Percentiles rank a stretch among this genome's conserved stretches.
Conservation (phyloP, 768 basidiomycete species). For the Lactarius deliciosus region DNA sequence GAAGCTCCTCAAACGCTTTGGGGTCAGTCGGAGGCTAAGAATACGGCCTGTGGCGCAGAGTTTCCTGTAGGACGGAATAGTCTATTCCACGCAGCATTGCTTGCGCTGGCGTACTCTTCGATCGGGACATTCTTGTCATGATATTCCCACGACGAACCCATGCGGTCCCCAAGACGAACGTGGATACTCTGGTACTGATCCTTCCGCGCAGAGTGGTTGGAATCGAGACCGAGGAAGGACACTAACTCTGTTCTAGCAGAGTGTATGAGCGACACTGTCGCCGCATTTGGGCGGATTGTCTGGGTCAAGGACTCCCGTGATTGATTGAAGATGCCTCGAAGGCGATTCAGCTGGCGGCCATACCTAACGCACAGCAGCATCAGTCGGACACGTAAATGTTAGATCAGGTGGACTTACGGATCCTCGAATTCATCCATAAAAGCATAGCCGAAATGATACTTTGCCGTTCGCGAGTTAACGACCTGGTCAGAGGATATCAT, state of each 20-base stretch:
- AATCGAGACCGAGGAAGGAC: conserved; percentile 31
- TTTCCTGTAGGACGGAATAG: conserved; percentile 34
- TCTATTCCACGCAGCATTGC: conserved; percentile 42
- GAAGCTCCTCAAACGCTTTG: conserved; percentile 44
- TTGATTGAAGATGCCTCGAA: conserved; percentile 52
- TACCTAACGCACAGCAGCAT: conserved; percentile 42
- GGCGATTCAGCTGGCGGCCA: conserved; percentile 52
- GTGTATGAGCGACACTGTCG: conserved; percentile 48
- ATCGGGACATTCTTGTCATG: conserved; percentile 49
- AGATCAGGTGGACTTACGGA: conserved; percentile 45
- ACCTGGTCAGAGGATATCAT: conserved; percentile 41
- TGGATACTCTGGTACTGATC: conserved; percentile 55
- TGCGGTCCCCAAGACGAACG: conserved; percentile 61
- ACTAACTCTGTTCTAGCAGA: conserved; percentile 49
- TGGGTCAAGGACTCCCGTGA: conserved; percentile 48
- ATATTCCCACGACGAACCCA: conserved; percentile 46
- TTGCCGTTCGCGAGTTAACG: conserved; percentile 62
- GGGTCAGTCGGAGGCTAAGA: conserved; percentile 65
- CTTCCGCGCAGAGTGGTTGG: neutral
- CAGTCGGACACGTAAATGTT: neutral
- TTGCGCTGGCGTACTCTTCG: conserved; percentile 47
- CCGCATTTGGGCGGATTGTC: conserved; percentile 54
- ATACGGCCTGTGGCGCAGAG: conserved; percentile 43
- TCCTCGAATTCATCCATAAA: conserved; percentile 62
- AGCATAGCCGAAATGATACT: conserved; percentile 57